Conservation (phyloP, 1,139 yeast genomes). For the Barnettozyma hawaiiensis region DNA sequence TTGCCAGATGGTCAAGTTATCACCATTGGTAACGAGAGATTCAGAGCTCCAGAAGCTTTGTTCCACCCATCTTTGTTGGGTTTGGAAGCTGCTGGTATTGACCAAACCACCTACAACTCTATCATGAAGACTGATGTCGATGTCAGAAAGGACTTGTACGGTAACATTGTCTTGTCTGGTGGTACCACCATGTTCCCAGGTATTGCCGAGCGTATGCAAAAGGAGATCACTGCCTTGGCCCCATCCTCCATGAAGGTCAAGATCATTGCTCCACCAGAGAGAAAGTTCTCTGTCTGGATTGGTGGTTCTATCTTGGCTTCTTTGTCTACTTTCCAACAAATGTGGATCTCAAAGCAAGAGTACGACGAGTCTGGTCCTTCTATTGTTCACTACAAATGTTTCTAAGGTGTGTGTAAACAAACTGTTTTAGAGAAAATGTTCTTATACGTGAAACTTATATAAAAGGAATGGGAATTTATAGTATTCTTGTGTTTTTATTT, state of each 20-base stretch:
- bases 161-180: constrained; percentile 99
- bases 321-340: constrained; percentile 98
- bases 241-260: constrained; percentile 99
- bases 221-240: constrained; percentile 98
- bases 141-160: constrained; percentile 98
- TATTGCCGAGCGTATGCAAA: constrained; percentile 99
- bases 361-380: constrained; percentile 99
- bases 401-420: constrained; percentile 46
- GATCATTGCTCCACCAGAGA: constrained; percentile 99
- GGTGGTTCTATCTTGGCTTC: constrained; percentile 99
- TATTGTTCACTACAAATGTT: constrained; percentile 99
- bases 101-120: constrained; percentile 98
- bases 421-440: constrained; percentile 5
- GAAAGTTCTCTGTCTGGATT: constrained; percentile 99
- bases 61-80: constrained; percentile 98
- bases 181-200: constrained; percentile 99
- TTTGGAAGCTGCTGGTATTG: constrained; percentile 98
- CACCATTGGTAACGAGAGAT: constrained; percentile 99
- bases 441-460: constrained; percentile 6
- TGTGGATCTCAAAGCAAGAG: constrained; percentile 99
- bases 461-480: constrained; percentile 7
- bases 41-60: constrained; percentile 99
- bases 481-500: constrained; percentile 8
- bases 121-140: constrained; percentile 99
- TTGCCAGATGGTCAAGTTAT: constrained; percentile 99